Base-by-base conservation (phyloP, 2,329 filamentous ascomycete genomes). In the Cryphonectria parasitica region DNA sequence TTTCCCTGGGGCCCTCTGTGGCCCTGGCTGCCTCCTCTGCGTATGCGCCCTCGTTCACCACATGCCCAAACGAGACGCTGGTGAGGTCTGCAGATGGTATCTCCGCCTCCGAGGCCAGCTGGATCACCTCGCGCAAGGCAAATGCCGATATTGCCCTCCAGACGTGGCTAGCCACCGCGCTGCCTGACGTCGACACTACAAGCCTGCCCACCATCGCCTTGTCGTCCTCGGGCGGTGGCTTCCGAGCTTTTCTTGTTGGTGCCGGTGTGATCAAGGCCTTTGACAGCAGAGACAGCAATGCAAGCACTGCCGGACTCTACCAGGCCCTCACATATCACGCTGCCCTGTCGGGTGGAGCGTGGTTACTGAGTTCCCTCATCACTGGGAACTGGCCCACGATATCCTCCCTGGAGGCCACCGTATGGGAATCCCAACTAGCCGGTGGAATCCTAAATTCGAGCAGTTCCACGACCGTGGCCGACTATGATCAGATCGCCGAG, bases 221-320 rank as follows among this genome's bases (percentile, higher is more conserved):
- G 36, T 73, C 75, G 10, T 73, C 74, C 67, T 78, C 76, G 10
- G 77, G 78, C 43, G 78, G 78, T 58, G 76, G 77, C 7, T 77
- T 75, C 61, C 72, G 78, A 8, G 74, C 77, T 6, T 72, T 78
- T 22, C 72, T 79, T 22, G 74, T 69, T 22, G 78, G 76, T 8
- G 78, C 78, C 19, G 78, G 78, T 43, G 74, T 77, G 45, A 70
- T 77, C 54, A 73, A 75, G 64, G 76, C 74, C 3, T 64, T 79
- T 28, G 76, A 78, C 67, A 69, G 58, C 17, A 71, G 74, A 13
- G 75, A 75, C n/a, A 72, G 69, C 41, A 62, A 52, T 25, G 68
- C 66, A 34, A 74, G 71, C 17, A 73, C 74, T 45, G 69, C 66
- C 31, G 74, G 72, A 5, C 69, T 75, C 15, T 71, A 71, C 60